phyloP scores from a whole-genome alignment of 371 early-diverging fungal genomes.

The Parasitella parasitica region DNA sequence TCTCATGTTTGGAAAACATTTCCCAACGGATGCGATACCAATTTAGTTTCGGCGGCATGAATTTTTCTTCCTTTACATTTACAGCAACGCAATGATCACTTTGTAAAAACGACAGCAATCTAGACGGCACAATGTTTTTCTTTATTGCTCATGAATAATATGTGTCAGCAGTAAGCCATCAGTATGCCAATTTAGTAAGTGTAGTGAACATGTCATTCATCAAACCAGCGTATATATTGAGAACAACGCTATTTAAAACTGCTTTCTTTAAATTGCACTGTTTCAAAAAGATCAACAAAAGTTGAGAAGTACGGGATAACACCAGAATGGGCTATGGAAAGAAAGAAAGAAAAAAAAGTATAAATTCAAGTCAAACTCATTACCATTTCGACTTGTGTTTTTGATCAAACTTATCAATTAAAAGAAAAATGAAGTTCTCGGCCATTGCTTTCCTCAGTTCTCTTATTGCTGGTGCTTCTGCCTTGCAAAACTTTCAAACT shows the following conservation, averaged over 20 bases:
- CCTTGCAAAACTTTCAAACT: neutral
- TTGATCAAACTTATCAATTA: neutral
- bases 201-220: neutral
- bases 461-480: neutral
- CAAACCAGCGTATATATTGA: neutral
- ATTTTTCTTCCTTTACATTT: no score
- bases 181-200: no score
- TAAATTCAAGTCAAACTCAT: neutral
- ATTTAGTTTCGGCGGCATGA: no score
- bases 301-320: neutral
- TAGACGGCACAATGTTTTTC: no score
- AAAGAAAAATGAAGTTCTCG: constrained; percentile 7
- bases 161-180: no score
- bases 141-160: no score
- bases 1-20: no score
- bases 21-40: no score
- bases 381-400: neutral
- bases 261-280: neutral
- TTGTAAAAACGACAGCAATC: no score
- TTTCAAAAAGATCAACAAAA: neutral
- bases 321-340: neutral
- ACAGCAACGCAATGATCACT: no score
- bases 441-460: neutral
- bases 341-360: neutral
- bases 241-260: neutral